phyloP scores from a whole-genome alignment of 2,329 filamentous ascomycete genomes.

The Colletotrichum euphorbiae region DNA sequence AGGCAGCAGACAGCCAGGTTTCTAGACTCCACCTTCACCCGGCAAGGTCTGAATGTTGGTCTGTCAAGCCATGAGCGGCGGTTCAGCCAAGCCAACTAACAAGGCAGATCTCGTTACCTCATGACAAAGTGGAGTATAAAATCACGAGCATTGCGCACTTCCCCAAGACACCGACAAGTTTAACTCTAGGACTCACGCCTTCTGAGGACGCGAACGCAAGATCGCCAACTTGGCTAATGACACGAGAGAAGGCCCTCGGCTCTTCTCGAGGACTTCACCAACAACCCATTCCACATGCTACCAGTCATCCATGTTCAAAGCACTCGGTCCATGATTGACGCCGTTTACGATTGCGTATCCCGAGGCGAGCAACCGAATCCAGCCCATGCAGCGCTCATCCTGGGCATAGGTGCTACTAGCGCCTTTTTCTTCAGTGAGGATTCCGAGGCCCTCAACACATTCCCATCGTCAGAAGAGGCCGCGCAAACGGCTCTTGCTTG shows the following conservation, averaged over 20 bases:
- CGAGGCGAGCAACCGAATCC: conserved; percentile 35
- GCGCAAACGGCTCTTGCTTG: conserved; percentile 43
- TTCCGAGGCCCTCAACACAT: neutral
- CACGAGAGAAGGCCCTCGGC: conserved; percentile 43
- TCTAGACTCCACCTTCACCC: conserved; percentile 27
- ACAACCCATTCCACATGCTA: conserved; percentile 45
- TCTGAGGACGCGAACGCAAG: neutral
- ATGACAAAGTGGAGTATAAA: conserved; percentile 20
- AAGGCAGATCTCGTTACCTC: neutral
- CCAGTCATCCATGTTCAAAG: conserved; percentile 45
- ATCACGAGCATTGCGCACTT: conserved; percentile 12
- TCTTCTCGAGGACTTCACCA: conserved; percentile 46
- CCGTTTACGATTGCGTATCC: conserved; percentile 41
- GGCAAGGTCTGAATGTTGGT: conserved; percentile 9
- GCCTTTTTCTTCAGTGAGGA: conserved; percentile 45
- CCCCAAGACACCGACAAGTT: conserved; percentile 18
- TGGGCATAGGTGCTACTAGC: conserved; percentile 46
- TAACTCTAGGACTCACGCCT: neutral
- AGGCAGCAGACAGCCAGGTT: conserved; percentile 30
- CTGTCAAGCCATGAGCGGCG: no score
- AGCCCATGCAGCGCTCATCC: conserved; percentile 43
- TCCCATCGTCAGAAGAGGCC: conserved; percentile 14
- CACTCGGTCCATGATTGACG: conserved; percentile 36
- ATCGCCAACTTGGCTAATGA: conserved; percentile 40
- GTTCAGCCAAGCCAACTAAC: neutral